Evolutionary conservation across 2,329 filamentous ascomycete species (phyloP).

Genomic region (Botryotinia narcissicola): DNA sequence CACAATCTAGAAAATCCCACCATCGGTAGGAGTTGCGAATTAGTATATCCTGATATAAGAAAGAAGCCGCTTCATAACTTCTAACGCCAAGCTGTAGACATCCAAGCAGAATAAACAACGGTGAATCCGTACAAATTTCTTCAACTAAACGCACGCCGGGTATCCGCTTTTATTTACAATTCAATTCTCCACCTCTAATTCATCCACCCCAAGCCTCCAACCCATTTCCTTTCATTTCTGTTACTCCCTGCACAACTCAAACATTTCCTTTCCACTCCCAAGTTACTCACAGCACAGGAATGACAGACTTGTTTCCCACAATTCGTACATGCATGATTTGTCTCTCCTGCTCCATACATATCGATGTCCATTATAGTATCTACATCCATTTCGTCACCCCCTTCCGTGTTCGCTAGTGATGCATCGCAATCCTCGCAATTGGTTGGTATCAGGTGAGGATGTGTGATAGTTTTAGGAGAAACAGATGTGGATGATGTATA

Average conservation of each 20-base stretch:
- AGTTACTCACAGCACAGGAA: constrained; percentile 57
- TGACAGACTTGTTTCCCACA: constrained; percentile 58
- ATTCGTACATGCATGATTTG: constrained; percentile 44
- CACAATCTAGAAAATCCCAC: neutral
- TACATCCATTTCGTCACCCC: constrained; percentile 43
- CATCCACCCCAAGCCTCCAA: constrained; percentile 31
- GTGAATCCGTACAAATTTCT: neutral
- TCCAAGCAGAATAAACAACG: neutral
- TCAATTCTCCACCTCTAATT: neutral
- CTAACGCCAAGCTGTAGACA: constrained; percentile 7
- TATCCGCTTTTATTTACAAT: constrained; percentile 13
- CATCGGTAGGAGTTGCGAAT: neutral
- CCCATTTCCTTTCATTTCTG: constrained; percentile 24
- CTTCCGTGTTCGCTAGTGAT: constrained; percentile 29
- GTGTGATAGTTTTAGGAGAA: constrained; percentile 22
- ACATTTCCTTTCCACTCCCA: constrained; percentile 54
- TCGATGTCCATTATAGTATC: constrained; percentile 43
- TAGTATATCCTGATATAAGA: neutral
- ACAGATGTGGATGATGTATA: constrained; percentile 28
- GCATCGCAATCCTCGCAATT: constrained; percentile 56
- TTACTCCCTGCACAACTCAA: constrained; percentile 47
- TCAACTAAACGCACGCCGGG: neutral
- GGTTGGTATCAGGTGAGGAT: constrained; percentile 33
- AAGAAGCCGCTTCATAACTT: neutral
- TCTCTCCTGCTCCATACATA: constrained; percentile 27